A percentile compares a stretch with the other conserved stretches of the same genome.
Evolutionary conservation across 805 yeast species (phyloP).

Genomic region (Metschnikowia cubensis): DNA sequence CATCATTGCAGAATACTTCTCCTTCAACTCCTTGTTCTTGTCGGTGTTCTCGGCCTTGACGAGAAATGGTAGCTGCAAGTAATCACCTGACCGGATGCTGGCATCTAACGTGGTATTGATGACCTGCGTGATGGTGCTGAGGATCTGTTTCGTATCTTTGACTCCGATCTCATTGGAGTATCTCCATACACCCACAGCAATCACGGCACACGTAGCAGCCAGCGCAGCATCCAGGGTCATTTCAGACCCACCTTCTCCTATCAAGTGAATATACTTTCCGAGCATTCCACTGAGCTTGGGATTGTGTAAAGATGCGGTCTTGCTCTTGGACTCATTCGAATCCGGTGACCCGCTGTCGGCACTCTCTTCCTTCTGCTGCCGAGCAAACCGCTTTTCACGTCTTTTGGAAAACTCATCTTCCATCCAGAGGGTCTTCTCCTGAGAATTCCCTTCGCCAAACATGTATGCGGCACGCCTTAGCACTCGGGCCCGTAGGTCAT

Average conservation of each 20-base stretch:
- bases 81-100: constrained; percentile 11
- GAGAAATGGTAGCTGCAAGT: constrained; percentile 13
- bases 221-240: constrained; percentile 31
- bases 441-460: constrained; percentile 59
- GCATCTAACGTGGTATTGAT: constrained; percentile 11
- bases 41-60: constrained; percentile 3
- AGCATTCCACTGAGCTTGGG: constrained; percentile 23
- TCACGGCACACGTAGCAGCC: constrained; percentile 24
- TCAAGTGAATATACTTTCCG: constrained; percentile 34
- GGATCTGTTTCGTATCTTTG: constrained; percentile 6
- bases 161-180: constrained; percentile 5
- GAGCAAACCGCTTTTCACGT: constrained; percentile 53
- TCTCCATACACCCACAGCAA: constrained; percentile 15
- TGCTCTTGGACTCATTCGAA: not conserved
- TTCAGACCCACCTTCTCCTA: constrained; percentile 28
- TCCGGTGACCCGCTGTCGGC: not conserved
- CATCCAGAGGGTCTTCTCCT: constrained; percentile 63
- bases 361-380: constrained; percentile 33
- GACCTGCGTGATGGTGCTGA: constrained; percentile 10
- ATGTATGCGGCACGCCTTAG: constrained; percentile 63
- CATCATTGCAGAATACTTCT: not conserved
- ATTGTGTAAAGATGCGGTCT: constrained; percentile 19
- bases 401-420: constrained; percentile 67
- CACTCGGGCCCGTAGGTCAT: constrained; percentile 78
- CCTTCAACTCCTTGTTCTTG: not conserved